Evolutionary conservation across 345 rosid species (phyloP).

Genomic region (Pistacia atlantica): DNA sequence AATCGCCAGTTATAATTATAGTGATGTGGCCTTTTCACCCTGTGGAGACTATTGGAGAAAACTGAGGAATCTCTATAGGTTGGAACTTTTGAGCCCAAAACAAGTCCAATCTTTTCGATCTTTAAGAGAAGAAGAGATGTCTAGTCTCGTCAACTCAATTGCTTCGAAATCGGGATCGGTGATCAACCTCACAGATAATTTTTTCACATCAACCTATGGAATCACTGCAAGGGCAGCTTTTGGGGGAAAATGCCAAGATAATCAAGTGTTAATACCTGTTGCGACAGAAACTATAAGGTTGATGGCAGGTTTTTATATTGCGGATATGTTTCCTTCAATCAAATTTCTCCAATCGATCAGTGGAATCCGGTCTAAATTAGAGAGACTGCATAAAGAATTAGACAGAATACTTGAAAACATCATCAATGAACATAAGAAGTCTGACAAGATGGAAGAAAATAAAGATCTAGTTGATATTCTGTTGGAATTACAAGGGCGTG

Average conservation of each 20-base stretch:
- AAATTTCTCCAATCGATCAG: constrained; percentile 15
- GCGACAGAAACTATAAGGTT: not conserved
- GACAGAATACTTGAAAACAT: constrained; percentile 23
- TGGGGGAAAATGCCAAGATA: constrained; percentile 23
- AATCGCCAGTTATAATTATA: constrained; percentile 10
- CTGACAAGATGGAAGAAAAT: too few relatives aligned
- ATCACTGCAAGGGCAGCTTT: constrained; percentile 18
- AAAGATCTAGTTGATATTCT: too few relatives aligned
- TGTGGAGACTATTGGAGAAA: constrained; percentile 14
- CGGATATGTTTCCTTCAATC: not conserved
- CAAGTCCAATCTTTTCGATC: constrained; percentile 26
- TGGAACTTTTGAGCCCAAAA: constrained; percentile 23
- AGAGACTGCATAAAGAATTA: constrained; percentile 9
- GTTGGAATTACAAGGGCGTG: too few relatives aligned
- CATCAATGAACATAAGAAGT: too few relatives aligned
- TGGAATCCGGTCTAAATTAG: constrained; percentile 10
- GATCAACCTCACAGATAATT: constrained; percentile 21
- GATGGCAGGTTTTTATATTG: constrained; percentile 18
- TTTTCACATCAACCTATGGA: constrained; percentile 8
- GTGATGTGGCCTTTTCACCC: constrained; percentile 20
- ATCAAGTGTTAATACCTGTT: constrained; percentile 15
- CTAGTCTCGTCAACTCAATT: not conserved
- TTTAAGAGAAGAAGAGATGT: not conserved
- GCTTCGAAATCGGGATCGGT: not conserved
- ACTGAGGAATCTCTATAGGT: not conserved